phyloP scores from a whole-genome alignment of 495 filamentous ascomycete species.

The Neurospora tetraspora region DNA sequence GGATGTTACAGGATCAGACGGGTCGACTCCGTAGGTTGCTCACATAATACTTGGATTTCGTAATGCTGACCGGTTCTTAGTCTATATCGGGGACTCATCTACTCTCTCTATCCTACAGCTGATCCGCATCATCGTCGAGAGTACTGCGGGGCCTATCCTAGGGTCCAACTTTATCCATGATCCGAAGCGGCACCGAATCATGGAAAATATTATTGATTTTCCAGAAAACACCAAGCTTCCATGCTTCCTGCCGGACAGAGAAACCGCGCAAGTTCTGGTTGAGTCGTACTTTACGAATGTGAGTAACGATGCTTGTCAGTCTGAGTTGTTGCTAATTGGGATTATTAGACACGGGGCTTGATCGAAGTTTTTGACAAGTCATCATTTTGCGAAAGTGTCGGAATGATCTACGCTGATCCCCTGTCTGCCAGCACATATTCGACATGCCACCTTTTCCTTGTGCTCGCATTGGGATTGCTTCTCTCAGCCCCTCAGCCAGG shows the following conservation, averaged over 20 bases:
- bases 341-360: constrained; percentile 43
- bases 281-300: constrained; percentile 53
- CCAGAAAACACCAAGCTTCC: constrained; percentile 35
- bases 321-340: constrained; percentile 5
- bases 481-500: constrained; percentile 43
- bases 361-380: constrained; percentile 45
- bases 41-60: neutral
- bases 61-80: constrained; percentile 15
- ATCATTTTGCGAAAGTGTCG: constrained; percentile 37
- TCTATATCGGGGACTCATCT: constrained; percentile 66
- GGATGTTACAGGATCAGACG: constrained; percentile 51
- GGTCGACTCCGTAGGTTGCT: constrained; percentile 43
- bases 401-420: constrained; percentile 44
- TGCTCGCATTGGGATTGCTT: constrained; percentile 49
- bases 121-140: constrained; percentile 62
- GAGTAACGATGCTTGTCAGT: constrained; percentile 9
- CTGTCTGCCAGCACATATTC: constrained; percentile 35
- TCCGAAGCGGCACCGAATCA: constrained; percentile 56
- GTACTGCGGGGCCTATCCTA: constrained; percentile 43
- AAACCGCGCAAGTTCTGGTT: constrained; percentile 44
- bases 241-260: constrained; percentile 42
- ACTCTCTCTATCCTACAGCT: constrained; percentile 62
- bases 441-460: constrained; percentile 47
- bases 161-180: constrained; percentile 58
- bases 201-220: constrained; percentile 47